Evolutionary conservation across 2,329 filamentous ascomycete genomes (phyloP).

Genomic region (Aspergillus oerlinghausenensis): DNA sequence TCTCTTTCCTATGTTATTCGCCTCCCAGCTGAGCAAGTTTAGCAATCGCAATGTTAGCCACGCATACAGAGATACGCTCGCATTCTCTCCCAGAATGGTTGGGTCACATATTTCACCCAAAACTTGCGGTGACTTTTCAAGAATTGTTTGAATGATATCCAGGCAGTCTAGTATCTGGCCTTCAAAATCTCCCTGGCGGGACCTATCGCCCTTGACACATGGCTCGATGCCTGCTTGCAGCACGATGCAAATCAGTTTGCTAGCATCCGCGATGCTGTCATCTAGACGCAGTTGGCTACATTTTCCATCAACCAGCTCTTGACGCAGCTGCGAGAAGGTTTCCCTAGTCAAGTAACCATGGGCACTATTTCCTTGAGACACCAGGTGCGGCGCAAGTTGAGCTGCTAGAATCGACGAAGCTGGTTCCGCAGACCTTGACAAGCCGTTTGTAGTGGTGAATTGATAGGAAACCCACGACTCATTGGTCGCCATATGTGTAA

Average conservation of each 20-base stretch:
- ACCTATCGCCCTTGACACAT: conserved; percentile 57
- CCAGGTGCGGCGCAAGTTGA: conserved; percentile 77
- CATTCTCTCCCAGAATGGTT: conserved; percentile 48
- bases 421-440: conserved; percentile 25
- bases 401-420: conserved; percentile 78
- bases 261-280: conserved; percentile 70
- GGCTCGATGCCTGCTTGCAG: conserved; percentile 69
- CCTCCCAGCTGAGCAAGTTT: conserved; percentile 42
- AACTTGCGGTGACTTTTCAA: conserved; percentile 66
- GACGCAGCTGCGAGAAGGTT: conserved; percentile 70
- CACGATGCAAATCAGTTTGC: conserved; percentile 80
- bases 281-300: conserved; percentile 47
- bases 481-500: conserved; percentile 23
- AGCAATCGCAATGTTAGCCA: conserved; percentile 53
- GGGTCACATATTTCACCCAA: conserved; percentile 63
- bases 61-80: conserved; percentile 48
- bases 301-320: conserved; percentile 53
- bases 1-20: conserved; percentile 38
- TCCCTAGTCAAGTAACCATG: conserved; percentile 60
- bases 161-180: conserved; percentile 60
- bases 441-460: conserved; percentile 15
- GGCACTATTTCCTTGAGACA: conserved; percentile 58
- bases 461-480: conserved; percentile 13
- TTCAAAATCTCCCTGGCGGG: conserved; percentile 41
- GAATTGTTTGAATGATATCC: conserved; percentile 68